Evolutionary conservation across 2,329 filamentous ascomycete species (phyloP).

Genomic region (Calonectria ilicicola): DNA sequence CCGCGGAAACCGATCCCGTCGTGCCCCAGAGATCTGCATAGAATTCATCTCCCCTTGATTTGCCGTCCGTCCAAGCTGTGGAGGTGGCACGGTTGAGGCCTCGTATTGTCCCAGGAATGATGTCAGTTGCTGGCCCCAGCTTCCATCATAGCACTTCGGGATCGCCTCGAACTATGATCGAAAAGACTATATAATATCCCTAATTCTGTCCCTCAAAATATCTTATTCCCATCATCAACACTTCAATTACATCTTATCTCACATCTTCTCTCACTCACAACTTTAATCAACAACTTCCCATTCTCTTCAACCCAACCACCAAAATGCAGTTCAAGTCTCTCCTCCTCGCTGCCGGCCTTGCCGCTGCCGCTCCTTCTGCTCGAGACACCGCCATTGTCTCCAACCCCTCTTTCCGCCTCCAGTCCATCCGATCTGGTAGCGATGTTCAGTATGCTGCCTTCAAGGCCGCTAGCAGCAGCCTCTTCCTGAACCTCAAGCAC

Average conservation of each 20-base stretch:
- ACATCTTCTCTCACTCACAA: background rate
- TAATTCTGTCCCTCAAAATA: background rate
- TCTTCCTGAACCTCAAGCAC: slow-evolving; percentile 56
- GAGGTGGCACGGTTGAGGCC: background rate
- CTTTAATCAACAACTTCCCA: background rate
- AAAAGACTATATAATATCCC: background rate
- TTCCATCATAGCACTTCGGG: background rate
- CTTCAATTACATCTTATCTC: background rate
- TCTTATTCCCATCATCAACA: background rate
- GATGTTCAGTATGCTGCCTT: slow-evolving; percentile 59
- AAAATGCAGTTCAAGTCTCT: slow-evolving; percentile 41
- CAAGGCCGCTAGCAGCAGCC: slow-evolving; percentile 56
- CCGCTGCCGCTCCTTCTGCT: slow-evolving; percentile 1
- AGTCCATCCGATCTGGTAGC: slow-evolving; percentile 62
- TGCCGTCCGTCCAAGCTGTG: background rate
- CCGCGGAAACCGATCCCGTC: background rate
- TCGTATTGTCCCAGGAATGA: background rate
- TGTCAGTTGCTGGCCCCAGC: background rate
- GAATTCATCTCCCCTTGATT: background rate
- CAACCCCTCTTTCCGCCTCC: slow-evolving; percentile 55
- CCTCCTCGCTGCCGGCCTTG: slow-evolving; percentile 29
- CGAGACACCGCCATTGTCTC: background rate
- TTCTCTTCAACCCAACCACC: background rate
- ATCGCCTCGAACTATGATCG: background rate
- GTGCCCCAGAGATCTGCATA: background rate